These are phyloP conservation scores for Basipetospora sp. DNA, from an alignment of 2,329 filamentous ascomycete species.

Conservation along the genomic window DNA sequence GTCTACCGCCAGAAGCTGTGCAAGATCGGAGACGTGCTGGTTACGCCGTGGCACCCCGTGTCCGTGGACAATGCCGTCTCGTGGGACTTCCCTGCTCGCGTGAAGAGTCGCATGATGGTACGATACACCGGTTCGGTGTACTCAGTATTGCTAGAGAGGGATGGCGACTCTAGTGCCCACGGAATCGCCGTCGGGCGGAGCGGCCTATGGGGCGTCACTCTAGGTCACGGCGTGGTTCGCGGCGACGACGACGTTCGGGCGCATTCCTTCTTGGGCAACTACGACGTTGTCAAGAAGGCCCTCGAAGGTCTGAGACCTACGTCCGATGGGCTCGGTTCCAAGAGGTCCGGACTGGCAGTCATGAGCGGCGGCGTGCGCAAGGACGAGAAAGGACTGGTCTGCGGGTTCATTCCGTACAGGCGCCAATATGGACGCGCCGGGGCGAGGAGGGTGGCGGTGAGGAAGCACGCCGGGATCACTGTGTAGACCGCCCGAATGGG, in stretches of 20 bases:
- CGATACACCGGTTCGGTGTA: constrained; percentile 38
- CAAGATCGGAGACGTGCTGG: constrained; percentile 26
- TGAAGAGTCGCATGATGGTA: constrained; percentile 16
- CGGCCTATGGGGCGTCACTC: constrained; percentile 37
- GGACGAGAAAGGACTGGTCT: constrained; percentile 23
- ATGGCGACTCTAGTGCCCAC: constrained; percentile 29
- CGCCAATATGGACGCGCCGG: not conserved
- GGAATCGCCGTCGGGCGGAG: constrained; percentile 27
- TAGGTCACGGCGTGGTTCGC: constrained; percentile 39
- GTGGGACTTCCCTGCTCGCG: constrained; percentile 33
- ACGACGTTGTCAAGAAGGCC: constrained; percentile 25
- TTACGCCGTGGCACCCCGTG: constrained; percentile 49
- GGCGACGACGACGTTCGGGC: constrained; percentile 27
- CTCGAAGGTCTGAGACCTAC: constrained; percentile 19
- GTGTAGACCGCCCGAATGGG: too few relatives aligned
- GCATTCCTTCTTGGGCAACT: constrained; percentile 41
- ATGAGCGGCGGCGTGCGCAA: constrained; percentile 28
- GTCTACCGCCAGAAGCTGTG: constrained; percentile 28
- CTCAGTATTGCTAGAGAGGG: constrained; percentile 39
- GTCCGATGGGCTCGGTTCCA: not conserved
- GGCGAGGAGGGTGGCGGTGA: not conserved
- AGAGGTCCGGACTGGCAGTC: constrained; percentile 19
- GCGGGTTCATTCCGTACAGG: constrained; percentile 14
- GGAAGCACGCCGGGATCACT: too few relatives aligned
- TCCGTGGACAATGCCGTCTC: constrained; percentile 17